Base-by-base conservation (phyloP, 345 rosid species). In the Euphorbia peplus region DNA sequence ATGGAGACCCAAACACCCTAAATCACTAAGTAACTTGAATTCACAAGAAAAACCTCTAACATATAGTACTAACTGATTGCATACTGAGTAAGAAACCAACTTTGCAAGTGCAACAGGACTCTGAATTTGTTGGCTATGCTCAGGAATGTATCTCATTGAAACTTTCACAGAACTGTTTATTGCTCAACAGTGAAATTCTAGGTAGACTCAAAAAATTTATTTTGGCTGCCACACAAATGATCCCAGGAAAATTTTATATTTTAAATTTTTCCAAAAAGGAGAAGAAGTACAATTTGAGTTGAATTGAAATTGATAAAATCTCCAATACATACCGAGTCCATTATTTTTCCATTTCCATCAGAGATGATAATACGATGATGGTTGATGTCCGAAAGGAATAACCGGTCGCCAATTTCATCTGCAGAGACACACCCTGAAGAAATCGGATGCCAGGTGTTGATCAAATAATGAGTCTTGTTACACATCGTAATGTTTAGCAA, bases 361-460 rank as follows among this genome's bases (percentile, higher is more conserved):
- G 70, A 75, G 66, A 88, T 70, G 42, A 95, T 81, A 63, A 95
- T 81, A 26, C 99, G 93, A 79, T 95, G 99, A 85, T 95, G 96
- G 76, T 91, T 91, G 83, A 85, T 86, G 83, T 95, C 99, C 32
- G 99, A 95, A 70, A 95, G 80, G 78, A 91, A 91, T 53, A 95
- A 63, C 35, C 84, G 85, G 63, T 74, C 54, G 26, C 88, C 85
- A 83, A 46, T 68, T 83, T 84, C 90, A 75, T 91, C 96, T 62
- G 88, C 88, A 75, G 90, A 84, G 63, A 95, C 66, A 69, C 98
- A 86, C 55, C 88, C 98, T 95, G 87, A 25, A 30, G 62, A 58
- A 66, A 72, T 72, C 42, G 64, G 32, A 63, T 5, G 7, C 18
- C 44, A 25, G 37, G 48, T 41, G 50, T 28, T 76, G 67, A 70